phyloP scores from a whole-genome alignment of 257 asterid genomes.

The Buddleja alternifolia region DNA sequence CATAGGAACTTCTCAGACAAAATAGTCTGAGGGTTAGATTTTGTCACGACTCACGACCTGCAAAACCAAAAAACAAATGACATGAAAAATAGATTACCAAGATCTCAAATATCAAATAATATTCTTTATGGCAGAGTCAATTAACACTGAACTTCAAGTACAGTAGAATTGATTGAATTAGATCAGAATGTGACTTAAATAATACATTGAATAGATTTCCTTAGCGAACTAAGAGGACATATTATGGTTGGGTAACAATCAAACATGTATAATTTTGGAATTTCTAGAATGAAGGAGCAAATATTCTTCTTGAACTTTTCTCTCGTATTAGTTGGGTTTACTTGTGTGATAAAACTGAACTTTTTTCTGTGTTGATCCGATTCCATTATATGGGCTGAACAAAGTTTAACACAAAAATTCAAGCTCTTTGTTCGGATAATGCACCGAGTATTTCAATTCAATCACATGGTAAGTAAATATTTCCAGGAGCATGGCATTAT shows the following conservation, averaged over 20 bases:
- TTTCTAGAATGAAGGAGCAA: too few species aligned
- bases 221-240: slow-evolving; percentile 7
- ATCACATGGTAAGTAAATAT: too few species aligned
- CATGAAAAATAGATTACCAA: slow-evolving; percentile 9
- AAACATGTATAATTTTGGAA: too few species aligned
- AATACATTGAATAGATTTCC: slow-evolving; percentile 19
- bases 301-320: too few species aligned
- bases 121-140: slow-evolving; percentile 8
- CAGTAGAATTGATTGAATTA: slow-evolving; percentile 16
- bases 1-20: slow-evolving; percentile 24
- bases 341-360: too few species aligned
- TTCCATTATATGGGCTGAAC: too few species aligned
- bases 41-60: slow-evolving; percentile 27
- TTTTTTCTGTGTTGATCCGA: too few species aligned
- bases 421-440: too few species aligned
- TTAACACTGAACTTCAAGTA: slow-evolving; percentile 20
- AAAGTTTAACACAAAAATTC: too few species aligned
- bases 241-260: background rate
- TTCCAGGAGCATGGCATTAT: too few species aligned
- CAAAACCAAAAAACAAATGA: slow-evolving; percentile 28
- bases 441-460: too few species aligned
- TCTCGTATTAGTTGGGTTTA: too few species aligned
- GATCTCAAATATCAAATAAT: slow-evolving; percentile 16
- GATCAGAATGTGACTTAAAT: background rate
- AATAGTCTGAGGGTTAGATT: slow-evolving; percentile 28